Evolutionary conservation across 129 eudicot species (phyloP).

Genomic region (Centaurea solstitialis): DNA sequence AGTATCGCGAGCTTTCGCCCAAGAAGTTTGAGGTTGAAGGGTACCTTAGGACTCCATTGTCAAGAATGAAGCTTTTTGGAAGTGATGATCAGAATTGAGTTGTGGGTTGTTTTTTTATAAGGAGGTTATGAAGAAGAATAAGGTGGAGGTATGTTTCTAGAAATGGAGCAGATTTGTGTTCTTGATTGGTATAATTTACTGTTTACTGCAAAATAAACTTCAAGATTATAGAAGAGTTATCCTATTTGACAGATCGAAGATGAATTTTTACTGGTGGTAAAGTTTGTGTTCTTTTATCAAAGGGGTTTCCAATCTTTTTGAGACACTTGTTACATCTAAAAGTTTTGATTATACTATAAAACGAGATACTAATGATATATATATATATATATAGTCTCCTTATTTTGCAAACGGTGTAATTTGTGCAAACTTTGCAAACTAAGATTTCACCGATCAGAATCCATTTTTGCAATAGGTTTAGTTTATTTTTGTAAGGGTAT

Average conservation of each 20-base stretch:
- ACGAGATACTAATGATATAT: too few relatives aligned
- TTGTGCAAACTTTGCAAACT: too few relatives aligned
- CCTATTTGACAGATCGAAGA: background rate
- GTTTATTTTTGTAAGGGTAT: too few relatives aligned
- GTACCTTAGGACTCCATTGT: slow-evolving; percentile 59
- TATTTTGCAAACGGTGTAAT: too few relatives aligned
- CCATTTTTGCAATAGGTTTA: too few relatives aligned
- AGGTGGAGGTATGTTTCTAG: slow-evolving; percentile 27
- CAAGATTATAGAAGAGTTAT: slow-evolving; percentile 11
- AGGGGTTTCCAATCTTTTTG: too few relatives aligned
- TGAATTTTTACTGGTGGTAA: slow-evolving; percentile 16
- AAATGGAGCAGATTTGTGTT: slow-evolving; percentile 15
- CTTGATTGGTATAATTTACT: slow-evolving; percentile 7
- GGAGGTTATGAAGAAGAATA: background rate
- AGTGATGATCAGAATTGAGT: slow-evolving; percentile 35
- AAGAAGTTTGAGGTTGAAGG: slow-evolving; percentile 76
- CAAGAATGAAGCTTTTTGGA: slow-evolving; percentile 72
- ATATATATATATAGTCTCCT: too few relatives aligned
- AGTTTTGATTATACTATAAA: too few relatives aligned
- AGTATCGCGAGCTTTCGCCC: slow-evolving; percentile 67
- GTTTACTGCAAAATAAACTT: slow-evolving; percentile 22
- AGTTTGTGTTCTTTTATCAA: background rate
- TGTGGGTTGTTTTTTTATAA: background rate
- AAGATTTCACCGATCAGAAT: too few relatives aligned
- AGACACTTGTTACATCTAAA: too few relatives aligned